Evolutionary conservation across 2,329 filamentous ascomycete genomes (phyloP), one percentile per base, ranked within the genome.

Genomic region (Acrodontium crateriforme): DNA sequence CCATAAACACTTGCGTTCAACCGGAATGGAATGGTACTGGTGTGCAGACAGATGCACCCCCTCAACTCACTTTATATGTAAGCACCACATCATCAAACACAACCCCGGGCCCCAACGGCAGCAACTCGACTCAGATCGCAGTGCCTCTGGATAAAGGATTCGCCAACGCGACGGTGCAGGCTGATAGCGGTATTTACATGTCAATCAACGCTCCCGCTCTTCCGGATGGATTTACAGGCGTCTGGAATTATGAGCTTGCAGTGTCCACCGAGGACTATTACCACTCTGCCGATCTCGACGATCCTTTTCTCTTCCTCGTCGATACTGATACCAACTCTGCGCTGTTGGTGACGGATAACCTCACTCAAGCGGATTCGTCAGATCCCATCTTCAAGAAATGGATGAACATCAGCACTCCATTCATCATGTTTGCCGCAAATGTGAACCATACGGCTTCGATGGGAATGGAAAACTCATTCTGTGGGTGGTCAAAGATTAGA

Each of bases 1-100:
- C 84, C 2, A 73, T 84, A 23, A 95, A 84, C 40, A 85, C 81
- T 1, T 98, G 89, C 53, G 55, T 71, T 15, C 83, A 91, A 44
- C 89, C 87, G 9, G 50, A 55, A 12, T 60, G 65, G 21, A 69
- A 67, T 21, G 58, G 56, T 6, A 59, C 59, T 2, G 55, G 59
- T 8, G 57, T 60, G 14, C 60, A 56, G 28, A 52, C 56, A 9
- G 46, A 40, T 8, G 42, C 41, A 9, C 51, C 59, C 2, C 77
- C 79, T 1, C 84, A 92, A 44, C 66, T 95, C 27, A 69, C 69
- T 9, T 58, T 95, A 7, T 92, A 78, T 45, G 62, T 93, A 25
- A 91, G 84, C 3, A 71, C 71, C 3, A 36, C 29, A 11, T 32
- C 45, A 2, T 46, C 61, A 2, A 79, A 84, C 44, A 64, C 69